phyloP scores from a whole-genome alignment of 805 yeast species.

The Osmozyma mogii region DNA sequence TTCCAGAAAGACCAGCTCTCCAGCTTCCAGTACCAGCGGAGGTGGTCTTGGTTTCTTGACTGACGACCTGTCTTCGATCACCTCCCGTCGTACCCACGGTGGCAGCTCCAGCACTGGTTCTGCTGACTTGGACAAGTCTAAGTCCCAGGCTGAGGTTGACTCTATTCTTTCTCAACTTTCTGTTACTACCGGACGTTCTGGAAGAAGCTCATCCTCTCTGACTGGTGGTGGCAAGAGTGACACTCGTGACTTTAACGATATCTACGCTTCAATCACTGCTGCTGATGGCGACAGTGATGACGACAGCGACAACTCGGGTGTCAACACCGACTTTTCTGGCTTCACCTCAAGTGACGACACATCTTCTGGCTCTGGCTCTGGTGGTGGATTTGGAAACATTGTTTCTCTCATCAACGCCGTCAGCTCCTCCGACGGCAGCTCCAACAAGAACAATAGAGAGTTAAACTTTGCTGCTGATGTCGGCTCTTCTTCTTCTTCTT shows the following conservation, averaged over 20 bases:
- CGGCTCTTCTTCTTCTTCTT: neutral
- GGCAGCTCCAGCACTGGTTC: neutral
- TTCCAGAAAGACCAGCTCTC: slow-evolving; percentile 1
- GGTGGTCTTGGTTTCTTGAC: slow-evolving; percentile 4
- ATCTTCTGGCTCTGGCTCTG: no score
- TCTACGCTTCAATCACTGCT: neutral
- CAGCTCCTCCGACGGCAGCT: slow-evolving; percentile 3
- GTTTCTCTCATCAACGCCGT: slow-evolving; percentile 2
- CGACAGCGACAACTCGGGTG: no score
- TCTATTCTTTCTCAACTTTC: slow-evolving; percentile 7
- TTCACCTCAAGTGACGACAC: no score
- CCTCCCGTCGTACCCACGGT: no score
- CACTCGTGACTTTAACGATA: neutral
- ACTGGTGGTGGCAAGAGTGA: slow-evolving; percentile 5
- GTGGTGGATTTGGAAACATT: no score
- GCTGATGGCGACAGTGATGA: no score
- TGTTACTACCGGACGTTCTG: no score
- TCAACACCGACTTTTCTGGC: no score
- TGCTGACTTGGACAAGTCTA: neutral
- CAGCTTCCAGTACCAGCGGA: slow-evolving; percentile 1
- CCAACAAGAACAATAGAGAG: no score
- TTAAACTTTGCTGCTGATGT: no score
- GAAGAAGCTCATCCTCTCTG: no score
- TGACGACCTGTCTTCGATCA: slow-evolving; percentile 1
- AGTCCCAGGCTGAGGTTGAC: slow-evolving; percentile 7